Percentiles rank a stretch among this genome's conserved stretches.
Evolutionary conservation across 805 yeast species (phyloP).

Genomic region (Priceomyces medius): DNA sequence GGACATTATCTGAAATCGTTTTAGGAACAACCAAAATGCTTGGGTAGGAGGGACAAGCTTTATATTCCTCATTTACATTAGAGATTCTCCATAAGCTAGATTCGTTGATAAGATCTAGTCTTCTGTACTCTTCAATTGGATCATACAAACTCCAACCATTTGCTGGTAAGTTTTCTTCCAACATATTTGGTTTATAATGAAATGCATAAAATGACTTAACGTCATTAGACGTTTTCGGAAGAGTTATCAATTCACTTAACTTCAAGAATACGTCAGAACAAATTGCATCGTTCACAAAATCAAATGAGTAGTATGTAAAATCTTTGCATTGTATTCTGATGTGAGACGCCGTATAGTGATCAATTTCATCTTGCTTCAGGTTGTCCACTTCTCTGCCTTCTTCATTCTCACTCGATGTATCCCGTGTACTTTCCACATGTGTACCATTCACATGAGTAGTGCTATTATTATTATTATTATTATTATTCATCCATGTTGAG

Average conservation of each 20-base stretch:
- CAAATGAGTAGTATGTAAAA: conserved; percentile 77
- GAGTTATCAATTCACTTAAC: conserved; percentile 64
- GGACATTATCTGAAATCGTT: conserved; percentile 75
- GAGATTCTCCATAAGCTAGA: conserved; percentile 67
- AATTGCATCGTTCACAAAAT: conserved; percentile 56
- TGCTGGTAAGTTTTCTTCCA: conserved; percentile 50
- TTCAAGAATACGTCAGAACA: conserved; percentile 74
- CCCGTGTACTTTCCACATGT: conserved; percentile 11
- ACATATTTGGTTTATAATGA: conserved; percentile 69
- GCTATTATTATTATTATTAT: conserved; percentile 8
- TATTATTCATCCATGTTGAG: conserved; percentile 38
- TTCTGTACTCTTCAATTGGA: conserved; percentile 58
- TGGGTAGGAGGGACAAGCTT: conserved; percentile 78
- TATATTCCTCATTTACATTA: conserved; percentile 59
- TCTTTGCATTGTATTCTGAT: conserved; percentile 79
- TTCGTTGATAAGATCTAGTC: conserved; percentile 61
- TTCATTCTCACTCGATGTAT: conserved; percentile 6
- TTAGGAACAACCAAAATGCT: conserved; percentile 63
- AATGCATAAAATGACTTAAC: conserved; percentile 66
- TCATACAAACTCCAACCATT: conserved; percentile 76
- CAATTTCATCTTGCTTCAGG: conserved; percentile 18
- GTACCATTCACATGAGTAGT: conserved; percentile 2
- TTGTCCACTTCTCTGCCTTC: conserved; percentile 1
- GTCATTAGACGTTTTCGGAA: conserved; percentile 46
- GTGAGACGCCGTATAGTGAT: conserved; percentile 47